Percentiles rank a stretch among this genome's conserved stretches.
phyloP scores from a whole-genome alignment of 805 yeast species.

The Kodamaea hsintzibuensis region DNA sequence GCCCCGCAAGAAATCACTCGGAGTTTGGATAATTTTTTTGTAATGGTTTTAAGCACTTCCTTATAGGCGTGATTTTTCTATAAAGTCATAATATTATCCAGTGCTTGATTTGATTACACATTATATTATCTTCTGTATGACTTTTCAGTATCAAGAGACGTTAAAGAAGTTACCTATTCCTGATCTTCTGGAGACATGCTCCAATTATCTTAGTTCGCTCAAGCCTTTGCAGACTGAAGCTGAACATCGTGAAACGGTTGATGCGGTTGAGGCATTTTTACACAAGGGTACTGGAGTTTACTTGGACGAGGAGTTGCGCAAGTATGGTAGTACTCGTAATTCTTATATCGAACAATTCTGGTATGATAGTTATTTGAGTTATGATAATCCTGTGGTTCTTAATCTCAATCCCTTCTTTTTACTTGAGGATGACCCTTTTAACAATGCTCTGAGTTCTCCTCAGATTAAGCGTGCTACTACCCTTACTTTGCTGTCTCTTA shows the following conservation, averaged over 20 bases:
- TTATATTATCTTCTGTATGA: constrained; percentile 13
- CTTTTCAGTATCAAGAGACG: constrained; percentile 61
- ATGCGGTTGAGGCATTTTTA: constrained; percentile 59
- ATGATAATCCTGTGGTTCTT: constrained; percentile 88
- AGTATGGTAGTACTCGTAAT: constrained; percentile 61
- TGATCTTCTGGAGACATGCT: constrained; percentile 63
- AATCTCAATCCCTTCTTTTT: constrained; percentile 89
- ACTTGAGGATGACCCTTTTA: constrained; percentile 89
- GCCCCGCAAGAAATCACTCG: constrained; percentile 6
- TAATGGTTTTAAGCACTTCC: neutral
- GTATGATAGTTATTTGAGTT: constrained; percentile 86
- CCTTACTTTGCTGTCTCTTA: constrained; percentile 70
- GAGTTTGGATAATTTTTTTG: neutral
- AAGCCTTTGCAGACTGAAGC: constrained; percentile 78
- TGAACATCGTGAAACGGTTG: constrained; percentile 63
- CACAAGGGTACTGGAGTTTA: constrained; percentile 50
- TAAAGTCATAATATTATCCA: neutral
- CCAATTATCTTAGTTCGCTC: constrained; percentile 62
- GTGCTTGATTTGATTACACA: neutral
- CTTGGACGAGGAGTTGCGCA: constrained; percentile 63
- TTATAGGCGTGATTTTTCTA: neutral
- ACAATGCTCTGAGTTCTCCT: constrained; percentile 40
- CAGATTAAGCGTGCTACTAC: constrained; percentile 83
- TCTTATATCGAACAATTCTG: constrained; percentile 93
- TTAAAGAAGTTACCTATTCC: constrained; percentile 80